Evolutionary conservation across 306 rosid genomes (phyloP), one percentile per base, ranked within the genome.

Genomic region (Inga leiocalycina): DNA sequence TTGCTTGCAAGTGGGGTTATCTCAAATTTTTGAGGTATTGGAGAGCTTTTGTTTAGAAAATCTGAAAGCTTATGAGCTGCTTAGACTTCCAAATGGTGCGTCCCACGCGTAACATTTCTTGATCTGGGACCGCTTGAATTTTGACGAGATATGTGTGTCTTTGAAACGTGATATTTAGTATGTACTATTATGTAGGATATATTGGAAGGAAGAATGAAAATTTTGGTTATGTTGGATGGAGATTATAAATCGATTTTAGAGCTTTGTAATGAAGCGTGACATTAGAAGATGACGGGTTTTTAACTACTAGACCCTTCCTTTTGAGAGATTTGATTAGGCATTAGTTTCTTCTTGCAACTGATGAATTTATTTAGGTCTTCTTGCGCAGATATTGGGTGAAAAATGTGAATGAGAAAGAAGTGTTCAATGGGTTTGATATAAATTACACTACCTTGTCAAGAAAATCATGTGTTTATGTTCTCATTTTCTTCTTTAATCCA

Each of bases 21-120:
- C 71, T 81, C 83, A 80, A 14, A 80, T 87, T 74, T 87, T 87
- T 67, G 66, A 87, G 68, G 83, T 80, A 67, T 77, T 87, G 74
- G 73, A 19, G 68, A 71, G 22, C 49, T 86, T 71, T 71, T 80
- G 80, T 80, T 52, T 66, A 45, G 85, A 86, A 76, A 70, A 83
- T 71, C 77, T 76, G 35, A 76, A 71, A 43, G 72, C 37, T 17
- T 86, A 80, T 80, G 85, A 86, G 80, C 77, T 76, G 67, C 85
- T 86, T 16, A 86, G 69, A 43, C 3, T 75, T 46, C 66, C 74
- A 82, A 57, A 79, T 11, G 10, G 46, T 20, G 43, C 5, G 14
- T 20, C 62, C 12, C 71, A 62, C 43, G 76, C 72, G 8, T 51
- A 64, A 64, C 62, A 43, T 30, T 45, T 52, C 66, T 67, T 68